Percentiles rank a stretch among this genome's conserved stretches.
phyloP scores from a whole-genome alignment of 1,284 basidiomycete genomes.

The Rhodotorula glutinis region DNA sequence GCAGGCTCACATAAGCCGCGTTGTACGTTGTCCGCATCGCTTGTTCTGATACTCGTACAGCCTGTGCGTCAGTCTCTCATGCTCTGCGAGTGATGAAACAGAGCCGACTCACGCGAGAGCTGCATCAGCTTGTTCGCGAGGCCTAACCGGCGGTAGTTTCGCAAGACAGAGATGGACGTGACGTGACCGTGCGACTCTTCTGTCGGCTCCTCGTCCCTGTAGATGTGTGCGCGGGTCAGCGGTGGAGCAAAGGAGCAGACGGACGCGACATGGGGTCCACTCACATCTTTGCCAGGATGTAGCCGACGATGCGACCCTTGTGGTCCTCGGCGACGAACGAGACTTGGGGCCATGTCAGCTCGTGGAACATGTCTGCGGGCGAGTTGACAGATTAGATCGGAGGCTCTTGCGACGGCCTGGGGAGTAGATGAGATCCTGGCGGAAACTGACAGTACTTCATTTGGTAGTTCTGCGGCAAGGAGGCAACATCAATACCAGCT shows the following conservation, averaged over 20 bases:
- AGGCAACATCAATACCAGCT: background rate
- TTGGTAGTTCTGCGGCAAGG: conserved; percentile 32
- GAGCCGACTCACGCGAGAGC: conserved; percentile 65
- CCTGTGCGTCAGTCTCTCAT: background rate
- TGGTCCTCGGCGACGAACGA: conserved; percentile 92
- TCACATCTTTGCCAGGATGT: conserved; percentile 90
- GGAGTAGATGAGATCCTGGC: no score
- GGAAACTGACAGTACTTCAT: conserved; percentile 75
- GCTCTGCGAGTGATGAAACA: background rate
- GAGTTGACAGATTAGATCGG: no score
- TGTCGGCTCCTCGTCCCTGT: conserved; percentile 67
- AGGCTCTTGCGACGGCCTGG: no score
- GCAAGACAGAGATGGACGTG: conserved; percentile 83
- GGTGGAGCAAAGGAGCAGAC: background rate
- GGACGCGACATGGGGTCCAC: conserved; percentile 24
- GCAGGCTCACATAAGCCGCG: conserved; percentile 72
- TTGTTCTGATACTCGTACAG: no score
- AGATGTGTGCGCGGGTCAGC: background rate
- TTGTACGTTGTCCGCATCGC: conserved; percentile 80
- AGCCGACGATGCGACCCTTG: conserved; percentile 84
- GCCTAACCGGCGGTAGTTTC: conserved; percentile 78
- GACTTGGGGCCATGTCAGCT: conserved; percentile 86
- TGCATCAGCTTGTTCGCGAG: conserved; percentile 85
- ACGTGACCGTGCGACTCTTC: conserved; percentile 73
- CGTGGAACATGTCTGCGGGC: conserved; percentile 76